Evolutionary conservation across 257 asterid species (phyloP), one percentile per base, ranked within the genome.

Genomic region (Anisodus tanguticus): DNA sequence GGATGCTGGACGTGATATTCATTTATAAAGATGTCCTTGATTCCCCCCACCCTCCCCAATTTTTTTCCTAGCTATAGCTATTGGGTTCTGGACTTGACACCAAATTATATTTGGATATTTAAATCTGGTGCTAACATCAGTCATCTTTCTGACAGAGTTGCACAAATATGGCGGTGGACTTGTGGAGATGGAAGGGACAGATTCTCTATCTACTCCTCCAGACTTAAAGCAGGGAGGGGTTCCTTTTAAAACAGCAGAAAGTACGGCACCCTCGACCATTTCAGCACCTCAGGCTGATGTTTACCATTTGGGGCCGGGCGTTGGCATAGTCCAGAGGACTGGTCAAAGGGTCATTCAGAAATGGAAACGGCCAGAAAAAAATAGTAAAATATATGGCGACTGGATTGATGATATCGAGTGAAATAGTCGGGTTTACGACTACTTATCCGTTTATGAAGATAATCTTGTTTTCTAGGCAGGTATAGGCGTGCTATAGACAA

Each of bases 341-440:
- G 80, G 80, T 13, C 22, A 79, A 51, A 84, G 87, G 77, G 63
- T 82, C 62, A 69, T 84, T 63, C 85, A 80, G 83, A 86, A 72
- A 45, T 87, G 89, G 87, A 84, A 81, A 17, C 87, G 87, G 6
- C 89, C 85, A 8, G 83, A 84, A 37, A 84, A 72, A 13, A 83
- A 83, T 53, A 86, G 88, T 59, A 86, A 83, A 22, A 59, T 86
- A 22, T 86, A 86, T 19, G 87, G 87, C 2, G 87, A 87, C 55
- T 87, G 87, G 89, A 87, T 81, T 60, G 85, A 84, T 37, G 85
- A 85, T 78, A 67, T 85, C 6, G 85, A 84, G 64, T 83, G 76
- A 70, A 49, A 35, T 19, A 3, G n/a, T 64, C 39, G 66, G 16
- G 58, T 9, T 80, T 55, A 51, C 53, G 17, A 58, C 69, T 13